These are phyloP conservation scores for Pleurotus tuber-regium DNA, from an alignment of 768 basidiomycete species.

Conservation along the genomic window DNA sequence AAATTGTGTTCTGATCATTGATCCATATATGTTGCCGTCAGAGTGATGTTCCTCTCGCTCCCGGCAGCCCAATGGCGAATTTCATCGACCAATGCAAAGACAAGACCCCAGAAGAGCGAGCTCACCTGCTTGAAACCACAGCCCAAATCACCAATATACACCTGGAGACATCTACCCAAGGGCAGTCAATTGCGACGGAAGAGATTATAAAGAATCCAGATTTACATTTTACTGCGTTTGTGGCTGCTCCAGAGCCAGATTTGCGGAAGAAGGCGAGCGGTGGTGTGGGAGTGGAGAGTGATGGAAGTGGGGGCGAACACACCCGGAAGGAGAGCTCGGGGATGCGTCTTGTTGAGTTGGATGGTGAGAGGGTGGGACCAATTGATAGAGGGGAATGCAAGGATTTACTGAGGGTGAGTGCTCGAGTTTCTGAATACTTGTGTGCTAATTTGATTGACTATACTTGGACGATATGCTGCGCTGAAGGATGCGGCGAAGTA, in stretches of 20 bases:
- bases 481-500: constrained; percentile 62
- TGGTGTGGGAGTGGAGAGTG: constrained; percentile 17
- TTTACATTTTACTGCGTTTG: constrained; percentile 87
- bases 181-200: constrained; percentile 65
- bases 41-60: constrained; percentile 55
- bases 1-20: constrained; percentile 3
- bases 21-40: constrained; percentile 19
- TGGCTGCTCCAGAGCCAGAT: constrained; percentile 55
- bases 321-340: constrained; percentile 20
- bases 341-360: constrained; percentile 75
- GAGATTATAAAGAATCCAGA: constrained; percentile 63
- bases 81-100: constrained; percentile 68
- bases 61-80: constrained; percentile 57
- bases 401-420: constrained; percentile 53
- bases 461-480: not conserved
- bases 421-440: too few species aligned
- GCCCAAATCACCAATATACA: constrained; percentile 79
- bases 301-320: constrained; percentile 15
- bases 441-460: not conserved
- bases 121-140: constrained; percentile 71
- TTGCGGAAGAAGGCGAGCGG: constrained; percentile 23
- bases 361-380: constrained; percentile 76
- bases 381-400: constrained; percentile 71
- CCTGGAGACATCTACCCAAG: constrained; percentile 59
- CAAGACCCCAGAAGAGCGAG: constrained; percentile 71